Conservation (phyloP, 169 alveolate genomes). For the Perkinsus chesapeaki region DNA sequence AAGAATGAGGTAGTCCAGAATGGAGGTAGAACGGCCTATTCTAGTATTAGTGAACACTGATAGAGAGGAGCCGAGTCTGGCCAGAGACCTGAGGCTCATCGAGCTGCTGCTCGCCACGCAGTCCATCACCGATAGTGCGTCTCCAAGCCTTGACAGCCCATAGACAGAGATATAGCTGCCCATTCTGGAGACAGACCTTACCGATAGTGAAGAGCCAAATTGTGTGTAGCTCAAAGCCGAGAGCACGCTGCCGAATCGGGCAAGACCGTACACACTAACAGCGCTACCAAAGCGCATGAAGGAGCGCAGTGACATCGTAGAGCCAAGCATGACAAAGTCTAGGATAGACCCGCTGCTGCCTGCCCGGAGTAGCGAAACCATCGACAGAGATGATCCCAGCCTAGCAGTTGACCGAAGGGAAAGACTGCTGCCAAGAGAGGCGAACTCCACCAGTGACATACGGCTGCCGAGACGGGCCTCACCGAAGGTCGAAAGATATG, state of each 20-base stretch:
- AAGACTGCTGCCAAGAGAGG: neutral
- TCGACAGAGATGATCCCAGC: conserved; percentile 1
- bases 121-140: conserved; percentile 3
- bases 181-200: neutral
- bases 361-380: neutral
- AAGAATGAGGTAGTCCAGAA: conserved; percentile 2
- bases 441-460: neutral
- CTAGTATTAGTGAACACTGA: neutral
- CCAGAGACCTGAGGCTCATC: neutral
- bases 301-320: neutral
- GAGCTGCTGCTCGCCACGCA: neutral
- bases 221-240: neutral
- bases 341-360: neutral
- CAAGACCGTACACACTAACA: neutral
- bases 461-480: neutral
- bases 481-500: neutral
- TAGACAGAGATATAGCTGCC: conserved; percentile 1
- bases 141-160: conserved; percentile 1
- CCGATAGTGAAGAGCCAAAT: neutral
- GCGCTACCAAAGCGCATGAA: neutral
- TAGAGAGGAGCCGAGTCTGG: neutral
- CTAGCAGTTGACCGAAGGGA: neutral
- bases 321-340: neutral
- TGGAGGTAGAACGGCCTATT: neutral
- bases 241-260: neutral